A percentile compares a stretch with the other conserved stretches of the same genome.
Conservation (phyloP, 371 early-diverging fungal species). For the Circinella minor region DNA sequence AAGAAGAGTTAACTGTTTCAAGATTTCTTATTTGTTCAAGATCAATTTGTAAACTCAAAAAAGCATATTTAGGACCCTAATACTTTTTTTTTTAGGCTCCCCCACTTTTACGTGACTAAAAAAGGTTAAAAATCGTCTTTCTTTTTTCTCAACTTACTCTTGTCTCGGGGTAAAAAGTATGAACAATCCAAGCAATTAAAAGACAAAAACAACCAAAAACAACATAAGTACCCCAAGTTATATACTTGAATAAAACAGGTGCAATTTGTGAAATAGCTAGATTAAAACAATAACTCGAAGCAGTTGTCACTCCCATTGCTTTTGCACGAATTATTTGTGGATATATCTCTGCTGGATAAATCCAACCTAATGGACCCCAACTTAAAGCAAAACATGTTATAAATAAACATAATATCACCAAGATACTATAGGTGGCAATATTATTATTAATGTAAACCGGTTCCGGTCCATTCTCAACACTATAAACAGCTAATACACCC, state of each 20-base stretch:
- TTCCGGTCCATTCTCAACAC: constrained; percentile 4
- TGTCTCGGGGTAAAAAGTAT: constrained; percentile 83
- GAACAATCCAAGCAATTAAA: constrained; percentile 60
- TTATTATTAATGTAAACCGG: constrained; percentile 27
- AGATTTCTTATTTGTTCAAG: background rate
- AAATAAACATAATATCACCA: constrained; percentile 66
- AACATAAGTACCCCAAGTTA: constrained; percentile 63
- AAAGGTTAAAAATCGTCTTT: no score
- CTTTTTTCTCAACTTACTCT: constrained; percentile 40
- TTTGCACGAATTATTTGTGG: constrained; percentile 77
- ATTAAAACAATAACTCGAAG: constrained; percentile 84
- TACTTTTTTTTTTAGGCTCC: no score
- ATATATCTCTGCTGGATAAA: constrained; percentile 88
- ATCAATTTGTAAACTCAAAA: background rate
- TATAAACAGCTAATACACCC: constrained; percentile 35
- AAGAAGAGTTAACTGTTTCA: constrained; percentile 6
- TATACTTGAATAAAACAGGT: constrained; percentile 61
- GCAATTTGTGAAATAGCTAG: constrained; percentile 60
- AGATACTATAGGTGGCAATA: constrained; percentile 49
- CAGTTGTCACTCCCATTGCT: constrained; percentile 81
- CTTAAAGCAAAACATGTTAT: constrained; percentile 70
- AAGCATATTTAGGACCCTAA: no score
- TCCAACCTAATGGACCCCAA: constrained; percentile 88
- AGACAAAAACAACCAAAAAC: constrained; percentile 68
- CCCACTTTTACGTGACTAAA: no score